Percentiles rank a stretch among this genome's conserved stretches.
Evolutionary conservation across 2,329 filamentous ascomycete genomes (phyloP).

Genomic region (Exophiala aquamarina): DNA sequence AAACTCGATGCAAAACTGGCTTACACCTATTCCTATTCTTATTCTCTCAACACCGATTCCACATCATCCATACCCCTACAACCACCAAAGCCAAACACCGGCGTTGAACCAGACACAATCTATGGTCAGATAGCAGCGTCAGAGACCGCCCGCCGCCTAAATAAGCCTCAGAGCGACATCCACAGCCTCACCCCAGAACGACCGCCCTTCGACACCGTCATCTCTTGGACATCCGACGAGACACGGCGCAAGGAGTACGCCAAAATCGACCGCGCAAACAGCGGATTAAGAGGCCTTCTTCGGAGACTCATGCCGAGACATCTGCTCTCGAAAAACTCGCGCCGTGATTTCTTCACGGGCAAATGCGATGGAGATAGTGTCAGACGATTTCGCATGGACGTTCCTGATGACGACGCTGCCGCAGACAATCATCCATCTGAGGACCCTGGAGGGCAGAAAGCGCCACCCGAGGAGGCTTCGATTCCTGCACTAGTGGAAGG

Average conservation of each 20-base stretch:
- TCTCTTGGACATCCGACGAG: conserved; percentile 47
- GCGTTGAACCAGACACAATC: background rate
- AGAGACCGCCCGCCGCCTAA: background rate
- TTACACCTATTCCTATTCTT: background rate
- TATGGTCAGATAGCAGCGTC: background rate
- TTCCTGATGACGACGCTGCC: conserved; percentile 39
- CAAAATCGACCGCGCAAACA: conserved; percentile 53
- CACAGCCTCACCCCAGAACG: background rate
- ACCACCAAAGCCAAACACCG: background rate
- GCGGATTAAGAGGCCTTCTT: conserved; percentile 44
- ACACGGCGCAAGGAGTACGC: conserved; percentile 48
- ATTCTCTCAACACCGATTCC: background rate
- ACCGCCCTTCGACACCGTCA: conserved; percentile 39
- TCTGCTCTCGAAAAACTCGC: conserved; percentile 35
- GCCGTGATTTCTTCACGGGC: conserved; percentile 44
- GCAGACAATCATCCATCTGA: too few species aligned
- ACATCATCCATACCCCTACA: background rate
- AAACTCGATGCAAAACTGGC: conserved; percentile 13
- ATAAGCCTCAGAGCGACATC: too few species aligned
- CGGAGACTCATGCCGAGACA: conserved; percentile 42
- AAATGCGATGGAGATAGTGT: conserved; percentile 45
- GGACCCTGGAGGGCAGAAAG: too few species aligned
- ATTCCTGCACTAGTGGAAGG: too few species aligned
- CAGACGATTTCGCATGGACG: conserved; percentile 45
- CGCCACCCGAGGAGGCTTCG: too few species aligned